Evolutionary conservation across 2,329 filamentous ascomycete genomes (phyloP).

Genomic region (Bipolaris gigantea): DNA sequence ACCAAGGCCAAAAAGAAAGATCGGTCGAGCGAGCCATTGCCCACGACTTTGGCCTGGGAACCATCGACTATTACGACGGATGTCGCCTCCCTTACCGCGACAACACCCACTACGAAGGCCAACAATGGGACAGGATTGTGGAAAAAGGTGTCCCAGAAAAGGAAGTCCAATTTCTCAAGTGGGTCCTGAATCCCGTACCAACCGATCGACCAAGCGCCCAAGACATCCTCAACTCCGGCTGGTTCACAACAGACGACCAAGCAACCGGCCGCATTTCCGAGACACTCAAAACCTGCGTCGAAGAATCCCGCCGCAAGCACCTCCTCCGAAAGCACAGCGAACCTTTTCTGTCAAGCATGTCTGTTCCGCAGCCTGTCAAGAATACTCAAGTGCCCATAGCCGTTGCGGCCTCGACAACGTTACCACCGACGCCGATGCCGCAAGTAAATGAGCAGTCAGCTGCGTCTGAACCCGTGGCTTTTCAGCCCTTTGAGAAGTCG

Average conservation of each 20-base stretch:
- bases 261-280: constrained; percentile 3
- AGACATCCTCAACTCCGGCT: constrained; percentile 7
- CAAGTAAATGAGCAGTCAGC: background rate
- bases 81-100: constrained; percentile 10
- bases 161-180: constrained; percentile 9
- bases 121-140: constrained; percentile 9
- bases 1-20: constrained; percentile 9
- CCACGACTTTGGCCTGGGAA: constrained; percentile 9
- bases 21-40: constrained; percentile 11
- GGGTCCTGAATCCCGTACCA: constrained; percentile 13
- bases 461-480: constrained; percentile 1
- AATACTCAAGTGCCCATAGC: background rate
- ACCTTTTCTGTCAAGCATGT: background rate
- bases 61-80: constrained; percentile 9
- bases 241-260: constrained; percentile 3
- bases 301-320: constrained; percentile 1
- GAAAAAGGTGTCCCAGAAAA: constrained; percentile 11
- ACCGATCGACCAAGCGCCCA: constrained; percentile 7
- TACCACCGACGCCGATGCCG: background rate
- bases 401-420: background rate
- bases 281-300: background rate
- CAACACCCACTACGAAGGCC: constrained; percentile 6
- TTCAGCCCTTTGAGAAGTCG: background rate
- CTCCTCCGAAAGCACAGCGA: constrained; percentile 3
- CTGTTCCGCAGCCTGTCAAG: background rate